Base-by-base conservation (phyloP, 225 moss, liverwort and hornwort genomes). In the Polytrichum commune region DNA sequence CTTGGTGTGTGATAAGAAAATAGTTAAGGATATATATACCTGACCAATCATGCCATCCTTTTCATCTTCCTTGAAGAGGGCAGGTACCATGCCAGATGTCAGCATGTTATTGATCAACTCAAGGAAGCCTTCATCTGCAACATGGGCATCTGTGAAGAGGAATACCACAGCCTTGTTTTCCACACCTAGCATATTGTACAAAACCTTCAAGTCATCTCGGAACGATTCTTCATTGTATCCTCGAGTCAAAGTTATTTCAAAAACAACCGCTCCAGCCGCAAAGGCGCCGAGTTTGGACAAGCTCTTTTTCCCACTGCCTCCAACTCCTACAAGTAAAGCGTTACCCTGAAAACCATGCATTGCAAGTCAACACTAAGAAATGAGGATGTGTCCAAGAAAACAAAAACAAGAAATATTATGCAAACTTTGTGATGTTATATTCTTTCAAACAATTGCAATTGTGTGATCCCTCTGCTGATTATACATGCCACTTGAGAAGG, bases 81-180 rank as follows among this genome's bases (percentile, higher is more conserved):
- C 88, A 1, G 93, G 93, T 9, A 96, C 90, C 91, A 96, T 93
- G 66, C 95, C 95, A 5, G 93, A 93, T 9, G 93, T 96, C 4
- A 96, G 90, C 93, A 96, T 93, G 27, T 96, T 96, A 54, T 96
- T 96, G 20, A 96, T 93, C 0, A 96, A 75, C 53, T 93, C 93
- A 46, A 96, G 72, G 61, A 96, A 96, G 0, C 91, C 90, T 78
- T 96, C 95, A 26, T 90, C 65, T 0, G 81, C 91, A 23, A 96
- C 93, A 70, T 95, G 95, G 16, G 93, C 91, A 76, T 93, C 95
- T 0, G 91, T 93, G 57, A 93, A 96, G 5, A 96, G 79, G 76
- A 96, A 96, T 9, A 91, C 93, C 2, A 96, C 82, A 0, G 65
- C 53, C 71, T 85, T 78, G 53, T 96, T 96, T 65, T 93, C 88